These are phyloP conservation scores for Saxispiralis lemnorum DNA, from an alignment of 495 filamentous ascomycete genomes.

Conservation along the genomic window DNA sequence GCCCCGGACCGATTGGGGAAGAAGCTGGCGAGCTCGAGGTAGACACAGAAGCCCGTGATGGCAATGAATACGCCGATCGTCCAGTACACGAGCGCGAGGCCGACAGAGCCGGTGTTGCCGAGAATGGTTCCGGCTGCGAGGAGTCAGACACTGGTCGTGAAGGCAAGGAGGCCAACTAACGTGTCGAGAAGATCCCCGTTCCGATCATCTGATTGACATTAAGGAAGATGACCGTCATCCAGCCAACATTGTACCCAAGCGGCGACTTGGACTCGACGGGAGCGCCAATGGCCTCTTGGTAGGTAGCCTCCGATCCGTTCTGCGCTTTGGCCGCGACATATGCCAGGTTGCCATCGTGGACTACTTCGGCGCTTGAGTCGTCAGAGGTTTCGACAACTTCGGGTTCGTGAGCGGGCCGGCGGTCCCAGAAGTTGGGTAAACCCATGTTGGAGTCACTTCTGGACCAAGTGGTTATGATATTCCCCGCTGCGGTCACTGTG, in stretches of 20 bases:
- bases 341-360: too few species aligned
- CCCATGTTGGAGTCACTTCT: too few species aligned
- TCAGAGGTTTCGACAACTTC: too few species aligned
- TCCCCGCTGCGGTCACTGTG: too few species aligned
- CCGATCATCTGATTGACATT: conserved; percentile 52
- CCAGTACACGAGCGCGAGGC: conserved; percentile 44
- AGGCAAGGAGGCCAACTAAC: conserved; percentile 12
- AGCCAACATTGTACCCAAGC: conserved; percentile 40
- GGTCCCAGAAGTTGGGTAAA: too few species aligned
- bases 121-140: conserved; percentile 12
- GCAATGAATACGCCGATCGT: conserved; percentile 38
- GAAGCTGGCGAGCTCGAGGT: conserved; percentile 42
- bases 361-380: too few species aligned
- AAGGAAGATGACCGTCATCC: conserved; percentile 38
- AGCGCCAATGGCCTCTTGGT: conserved; percentile 45
- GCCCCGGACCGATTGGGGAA: conserved; percentile 49
- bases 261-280: conserved; percentile 43
- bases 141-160: conserved; percentile 23
- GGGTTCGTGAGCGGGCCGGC: too few species aligned
- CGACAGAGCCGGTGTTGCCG: conserved; percentile 38
- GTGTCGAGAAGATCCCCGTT: conserved; percentile 48
- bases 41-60: conserved; percentile 32
- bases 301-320: conserved; percentile 37
- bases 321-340: too few species aligned
- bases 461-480: too few species aligned